Evolutionary conservation across 2,329 filamentous ascomycete genomes (phyloP).

Genomic region (Aspergillus sp.): DNA sequence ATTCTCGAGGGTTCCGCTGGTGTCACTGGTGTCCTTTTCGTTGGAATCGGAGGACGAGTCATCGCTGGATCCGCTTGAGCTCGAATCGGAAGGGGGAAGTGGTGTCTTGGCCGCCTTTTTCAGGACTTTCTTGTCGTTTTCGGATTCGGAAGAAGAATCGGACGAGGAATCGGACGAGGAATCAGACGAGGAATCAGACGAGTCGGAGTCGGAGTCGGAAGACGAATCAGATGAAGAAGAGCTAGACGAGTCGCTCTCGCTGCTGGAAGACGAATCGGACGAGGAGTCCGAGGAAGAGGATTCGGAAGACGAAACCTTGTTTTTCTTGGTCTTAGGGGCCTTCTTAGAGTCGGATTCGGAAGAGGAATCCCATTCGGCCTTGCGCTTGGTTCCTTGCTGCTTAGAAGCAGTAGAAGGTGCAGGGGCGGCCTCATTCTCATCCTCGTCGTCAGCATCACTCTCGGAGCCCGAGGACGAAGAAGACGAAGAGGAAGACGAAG

Average conservation of each 20-base stretch:
- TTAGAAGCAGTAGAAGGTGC: conserved; percentile 30
- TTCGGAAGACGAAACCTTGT: conserved; percentile 34
- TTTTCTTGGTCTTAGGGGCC: conserved; percentile 55
- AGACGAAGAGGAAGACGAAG: conserved; percentile 27
- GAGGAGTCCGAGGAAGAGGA: conserved; percentile 24
- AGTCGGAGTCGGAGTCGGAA: conserved; percentile 19
- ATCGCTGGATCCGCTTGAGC: conserved; percentile 24
- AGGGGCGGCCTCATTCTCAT: conserved; percentile 50
- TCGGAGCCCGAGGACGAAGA: conserved; percentile 43
- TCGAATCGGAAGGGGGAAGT: conserved; percentile 34
- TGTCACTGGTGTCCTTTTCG: conserved; percentile 24
- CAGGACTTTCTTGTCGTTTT: conserved; percentile 29
- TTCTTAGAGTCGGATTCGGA: conserved; percentile 41
- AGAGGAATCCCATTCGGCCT: conserved; percentile 50
- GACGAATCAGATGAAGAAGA: conserved; percentile 17
- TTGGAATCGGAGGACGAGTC: conserved; percentile 18
- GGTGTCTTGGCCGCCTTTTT: conserved; percentile 38
- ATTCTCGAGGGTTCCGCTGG: conserved; percentile 32
- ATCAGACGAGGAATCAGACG: conserved; percentile 23
- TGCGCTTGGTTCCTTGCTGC: conserved; percentile 56
- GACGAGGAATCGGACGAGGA: conserved; percentile 23
- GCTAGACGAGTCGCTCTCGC: conserved; percentile 9
- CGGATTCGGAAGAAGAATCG: conserved; percentile 23
- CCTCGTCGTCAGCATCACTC: conserved; percentile 53
- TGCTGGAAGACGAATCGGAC: conserved; percentile 28